Evolutionary conservation across 2,329 filamentous ascomycete genomes (phyloP), one percentile per base, ranked within the genome.

Genomic region (Dissoconium aciculare): DNA sequence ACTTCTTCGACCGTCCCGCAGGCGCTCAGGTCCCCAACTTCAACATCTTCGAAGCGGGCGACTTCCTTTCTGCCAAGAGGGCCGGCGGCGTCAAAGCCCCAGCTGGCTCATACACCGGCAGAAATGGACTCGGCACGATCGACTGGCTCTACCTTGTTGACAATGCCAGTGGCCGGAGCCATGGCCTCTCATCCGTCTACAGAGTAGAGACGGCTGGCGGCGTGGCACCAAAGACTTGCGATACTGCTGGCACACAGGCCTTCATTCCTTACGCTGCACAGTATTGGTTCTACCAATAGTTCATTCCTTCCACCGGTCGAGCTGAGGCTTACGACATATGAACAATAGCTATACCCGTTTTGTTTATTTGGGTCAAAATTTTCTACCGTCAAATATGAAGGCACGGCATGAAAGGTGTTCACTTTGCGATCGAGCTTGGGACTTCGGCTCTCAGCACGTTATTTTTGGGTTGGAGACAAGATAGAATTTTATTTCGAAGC

Each of bases 1-100:
- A 83, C 62, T 78, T 63, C 64, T 82, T 82, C 61, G 32, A 39
- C 17, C 36, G 35, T 5, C 16, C 37, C 36, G 66, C 66, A 52
- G 37, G 39, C 27, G 39, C 46, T 26, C 55, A 63, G 38, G 53
- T 58, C 0, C 77, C 78, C 1, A 70, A 63, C 9, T 82, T 81
- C 49, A 60, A 69, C 35, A 58, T 80, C 21, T 48, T 54, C 30
- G 50, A 53, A 23, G 45, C 49, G 58, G 42, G 50, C 60, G 46
- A 10, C 38, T 50, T 64, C 41, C 58, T 58, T 35, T 58, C 55
- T 39, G 59, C 47, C 32, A 63, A 62, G 50, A 71, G 72, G 54
- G 39, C 60, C 24, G 62, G 55, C 17, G 51, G 46, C 19, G 60
- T 69, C 24, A 45, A 59, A 17, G 72, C 75, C 0, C 75, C 77